A percentile compares a stretch with the other conserved stretches of the same genome.
Conservation (phyloP, 371 early-diverging fungal species). For the Mortierella sp. region DNA sequence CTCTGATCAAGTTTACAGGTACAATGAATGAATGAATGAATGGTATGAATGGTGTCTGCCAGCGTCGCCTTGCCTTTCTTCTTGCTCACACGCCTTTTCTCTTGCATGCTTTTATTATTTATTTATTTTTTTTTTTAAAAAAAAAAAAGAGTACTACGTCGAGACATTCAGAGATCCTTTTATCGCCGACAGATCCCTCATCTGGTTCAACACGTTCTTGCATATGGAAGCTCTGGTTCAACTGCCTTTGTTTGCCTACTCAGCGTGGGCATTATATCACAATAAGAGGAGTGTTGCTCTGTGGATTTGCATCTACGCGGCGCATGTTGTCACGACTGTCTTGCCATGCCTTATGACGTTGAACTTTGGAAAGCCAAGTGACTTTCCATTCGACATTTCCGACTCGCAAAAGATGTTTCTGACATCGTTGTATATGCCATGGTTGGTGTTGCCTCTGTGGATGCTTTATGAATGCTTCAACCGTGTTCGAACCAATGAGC, state of each 20-base stretch:
- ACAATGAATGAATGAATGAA: background rate
- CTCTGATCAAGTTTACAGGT: slow-evolving; percentile 35
- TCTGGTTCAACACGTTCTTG: slow-evolving; percentile 57
- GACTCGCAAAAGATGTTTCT: slow-evolving; percentile 33
- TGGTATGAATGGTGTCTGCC: too few relatives aligned
- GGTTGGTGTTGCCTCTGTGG: slow-evolving; percentile 49
- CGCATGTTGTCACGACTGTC: slow-evolving; percentile 57
- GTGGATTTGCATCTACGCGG: slow-evolving; percentile 48
- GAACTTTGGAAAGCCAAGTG: slow-evolving; percentile 21
- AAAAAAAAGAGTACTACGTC: slow-evolving; percentile 36
- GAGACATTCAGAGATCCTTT: slow-evolving; percentile 46
- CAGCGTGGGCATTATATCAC: slow-evolving; percentile 41
- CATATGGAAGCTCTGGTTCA: slow-evolving; percentile 47
- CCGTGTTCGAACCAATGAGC: slow-evolving; percentile 42
- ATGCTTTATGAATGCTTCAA: slow-evolving; percentile 50
- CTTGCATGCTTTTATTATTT: background rate
- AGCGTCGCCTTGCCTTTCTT: background rate
- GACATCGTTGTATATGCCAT: slow-evolving; percentile 39
- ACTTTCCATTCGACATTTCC: slow-evolving; percentile 36
- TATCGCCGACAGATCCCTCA: slow-evolving; percentile 25
- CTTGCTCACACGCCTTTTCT: background rate
- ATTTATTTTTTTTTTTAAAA: background rate
- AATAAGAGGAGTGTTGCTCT: slow-evolving; percentile 34
- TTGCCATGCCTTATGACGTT: slow-evolving; percentile 43
- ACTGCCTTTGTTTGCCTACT: slow-evolving; percentile 49